Percentiles rank a stretch among this genome's conserved stretches.
Evolutionary conservation across 2,329 filamentous ascomycete species (phyloP).

Genomic region (Teratosphaeriaceae sp.): DNA sequence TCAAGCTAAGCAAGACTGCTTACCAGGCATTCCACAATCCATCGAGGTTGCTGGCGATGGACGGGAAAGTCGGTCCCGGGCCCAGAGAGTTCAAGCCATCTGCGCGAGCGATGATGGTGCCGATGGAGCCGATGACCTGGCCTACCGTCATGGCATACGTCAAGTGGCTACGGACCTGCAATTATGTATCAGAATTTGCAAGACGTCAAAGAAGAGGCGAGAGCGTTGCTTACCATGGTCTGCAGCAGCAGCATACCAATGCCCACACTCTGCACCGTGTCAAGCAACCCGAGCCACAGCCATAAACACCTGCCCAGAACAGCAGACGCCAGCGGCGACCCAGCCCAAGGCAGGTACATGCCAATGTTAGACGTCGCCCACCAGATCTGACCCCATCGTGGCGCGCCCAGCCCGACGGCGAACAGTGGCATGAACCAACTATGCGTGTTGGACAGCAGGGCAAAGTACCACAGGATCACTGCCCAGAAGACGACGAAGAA

Average conservation of each 20-base stretch:
- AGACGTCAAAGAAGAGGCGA: background rate
- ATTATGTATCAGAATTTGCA: background rate
- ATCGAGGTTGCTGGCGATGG: constrained; percentile 1
- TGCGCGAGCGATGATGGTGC: constrained; percentile 56
- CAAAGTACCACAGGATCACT: constrained; percentile 45
- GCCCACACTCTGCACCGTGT: constrained; percentile 51
- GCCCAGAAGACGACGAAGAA: constrained; percentile 54
- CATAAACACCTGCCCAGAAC: constrained; percentile 44
- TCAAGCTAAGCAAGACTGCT: constrained; percentile 30
- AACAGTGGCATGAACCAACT: constrained; percentile 63
- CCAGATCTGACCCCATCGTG: constrained; percentile 61
- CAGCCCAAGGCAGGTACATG: constrained; percentile 57
- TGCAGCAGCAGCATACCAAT: constrained; percentile 58
- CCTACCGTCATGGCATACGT: constrained; percentile 54
- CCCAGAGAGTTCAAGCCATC: constrained; percentile 56
- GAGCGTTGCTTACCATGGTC: constrained; percentile 2
- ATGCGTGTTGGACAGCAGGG: constrained; percentile 51
- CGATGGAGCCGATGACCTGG: constrained; percentile 56
- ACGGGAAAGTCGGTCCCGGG: constrained; percentile 26
- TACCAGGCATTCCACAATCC: constrained; percentile 12
- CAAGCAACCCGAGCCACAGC: constrained; percentile 60
- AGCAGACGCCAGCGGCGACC: constrained; percentile 47
- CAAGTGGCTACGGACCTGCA: constrained; percentile 51
- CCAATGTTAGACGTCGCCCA: constrained; percentile 58
- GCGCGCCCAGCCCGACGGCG: constrained; percentile 59